phyloP scores from a whole-genome alignment of 305 asterid species.

The Fraxinus sp. region DNA sequence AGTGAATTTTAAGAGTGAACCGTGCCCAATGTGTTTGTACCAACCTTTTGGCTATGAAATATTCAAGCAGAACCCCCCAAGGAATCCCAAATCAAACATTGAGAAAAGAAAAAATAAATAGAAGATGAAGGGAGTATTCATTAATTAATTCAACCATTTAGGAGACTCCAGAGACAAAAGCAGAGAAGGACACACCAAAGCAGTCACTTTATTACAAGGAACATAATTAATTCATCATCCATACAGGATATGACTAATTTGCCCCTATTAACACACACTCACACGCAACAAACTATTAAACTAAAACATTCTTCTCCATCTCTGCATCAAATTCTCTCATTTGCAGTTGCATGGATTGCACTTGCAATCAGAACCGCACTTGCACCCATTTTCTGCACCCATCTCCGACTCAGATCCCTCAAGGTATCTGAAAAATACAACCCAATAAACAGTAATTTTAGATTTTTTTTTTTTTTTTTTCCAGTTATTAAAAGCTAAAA shows the following conservation, averaged over 20 bases:
- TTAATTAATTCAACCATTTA: background rate
- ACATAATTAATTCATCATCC: background rate
- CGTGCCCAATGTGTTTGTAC: no score
- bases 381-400: constrained; percentile 36
- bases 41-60: no score
- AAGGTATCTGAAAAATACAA: constrained; percentile 20
- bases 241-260: background rate
- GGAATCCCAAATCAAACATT: no score
- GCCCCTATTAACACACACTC: background rate
- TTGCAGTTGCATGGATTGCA: constrained; percentile 29
- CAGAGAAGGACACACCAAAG: background rate
- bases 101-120: no score
- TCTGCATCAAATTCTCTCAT: background rate
- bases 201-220: background rate
- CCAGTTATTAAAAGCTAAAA: background rate
- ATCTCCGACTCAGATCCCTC: constrained; percentile 35
- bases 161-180: background rate
- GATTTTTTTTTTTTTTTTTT: background rate
- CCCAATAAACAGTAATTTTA: background rate
- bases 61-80: no score
- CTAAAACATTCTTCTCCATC: background rate
- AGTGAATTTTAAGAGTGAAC: no score
- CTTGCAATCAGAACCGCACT: constrained; percentile 27
- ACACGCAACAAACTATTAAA: background rate
- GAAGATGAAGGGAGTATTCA: background rate